phyloP scores from a whole-genome alignment of 495 filamentous ascomycete genomes.

The Neurospora sublineolata region DNA sequence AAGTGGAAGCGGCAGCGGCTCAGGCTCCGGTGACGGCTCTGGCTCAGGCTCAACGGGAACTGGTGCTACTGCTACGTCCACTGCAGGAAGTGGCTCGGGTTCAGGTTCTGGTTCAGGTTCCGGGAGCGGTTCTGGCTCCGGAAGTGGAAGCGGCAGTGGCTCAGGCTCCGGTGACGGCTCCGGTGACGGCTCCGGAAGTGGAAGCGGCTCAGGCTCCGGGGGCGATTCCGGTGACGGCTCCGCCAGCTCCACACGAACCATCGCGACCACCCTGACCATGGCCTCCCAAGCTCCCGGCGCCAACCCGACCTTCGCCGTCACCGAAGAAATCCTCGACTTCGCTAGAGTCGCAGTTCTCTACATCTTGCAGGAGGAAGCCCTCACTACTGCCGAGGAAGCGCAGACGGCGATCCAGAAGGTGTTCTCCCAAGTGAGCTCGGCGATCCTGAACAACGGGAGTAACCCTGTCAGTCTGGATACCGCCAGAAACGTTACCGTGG shows the following conservation, averaged over 20 bases:
- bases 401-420: constrained; percentile 45
- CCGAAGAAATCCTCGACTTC: constrained; percentile 50
- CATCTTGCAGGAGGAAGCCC: constrained; percentile 44
- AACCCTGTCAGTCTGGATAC: constrained; percentile 13
- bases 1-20: not conserved
- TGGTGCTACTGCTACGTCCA: not conserved
- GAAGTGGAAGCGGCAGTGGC: not conserved
- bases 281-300: constrained; percentile 17
- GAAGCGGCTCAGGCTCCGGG: not conserved
- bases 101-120: not conserved
- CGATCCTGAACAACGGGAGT: constrained; percentile 13
- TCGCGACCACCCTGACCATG: constrained; percentile 19
- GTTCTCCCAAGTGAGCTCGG: constrained; percentile 24
- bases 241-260: constrained; percentile 10
- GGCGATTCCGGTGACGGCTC: constrained; percentile 3
- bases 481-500: constrained; percentile 32
- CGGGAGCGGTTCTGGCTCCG: not conserved
- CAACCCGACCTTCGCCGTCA: constrained; percentile 24
- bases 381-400: constrained; percentile 43
- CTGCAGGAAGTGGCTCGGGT: not conserved
- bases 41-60: not conserved
- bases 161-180: not conserved
- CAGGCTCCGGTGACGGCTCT: not conserved
- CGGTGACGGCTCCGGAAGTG: no score
- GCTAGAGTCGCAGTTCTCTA: constrained; percentile 52